Conservation (phyloP, 139 green algal species). For the Closterium sp. region DNA sequence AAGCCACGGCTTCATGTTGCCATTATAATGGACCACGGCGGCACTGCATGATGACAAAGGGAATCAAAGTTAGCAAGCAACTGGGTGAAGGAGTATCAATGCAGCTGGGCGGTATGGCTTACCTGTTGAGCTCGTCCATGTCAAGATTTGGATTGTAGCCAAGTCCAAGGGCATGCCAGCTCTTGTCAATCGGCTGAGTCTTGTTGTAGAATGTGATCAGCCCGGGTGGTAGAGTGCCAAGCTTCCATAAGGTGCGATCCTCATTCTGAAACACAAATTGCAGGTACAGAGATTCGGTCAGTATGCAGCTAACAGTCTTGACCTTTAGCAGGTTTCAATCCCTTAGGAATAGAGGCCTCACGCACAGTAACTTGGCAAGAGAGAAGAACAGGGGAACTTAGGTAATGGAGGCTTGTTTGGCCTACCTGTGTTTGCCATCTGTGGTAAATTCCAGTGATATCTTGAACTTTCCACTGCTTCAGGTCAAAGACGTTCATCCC, state of each 20-base stretch:
- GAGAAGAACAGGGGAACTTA: no score
- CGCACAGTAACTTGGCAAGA: no score
- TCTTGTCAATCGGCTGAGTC: not conserved
- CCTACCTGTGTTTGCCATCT: slow-evolving; percentile 37
- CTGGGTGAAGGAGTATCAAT: not conserved
- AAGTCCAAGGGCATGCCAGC: slow-evolving; percentile 2
- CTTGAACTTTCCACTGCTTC: not conserved
- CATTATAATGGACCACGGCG: slow-evolving; percentile 49
- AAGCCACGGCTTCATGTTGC: slow-evolving; percentile 54
- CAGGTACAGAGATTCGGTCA: not conserved
- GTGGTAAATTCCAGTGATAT: slow-evolving; percentile 43
- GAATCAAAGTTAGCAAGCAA: not conserved
- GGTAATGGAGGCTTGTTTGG: no score
- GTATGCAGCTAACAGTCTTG: not conserved
- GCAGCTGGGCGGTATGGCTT: not conserved
- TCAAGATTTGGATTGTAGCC: slow-evolving; percentile 33
- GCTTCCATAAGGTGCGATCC: not conserved
- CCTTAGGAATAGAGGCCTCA: no score
- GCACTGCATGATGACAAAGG: slow-evolving; percentile 19
- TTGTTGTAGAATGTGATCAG: slow-evolving; percentile 21
- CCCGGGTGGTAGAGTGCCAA: slow-evolving; percentile 19
- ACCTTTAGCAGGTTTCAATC: no score
- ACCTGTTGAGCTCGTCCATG: slow-evolving; percentile 29
- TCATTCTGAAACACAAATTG: slow-evolving; percentile 1
- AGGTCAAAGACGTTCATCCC: slow-evolving; percentile 52